These are phyloP conservation scores for Entamoeba histolytica DNA, from an alignment of 208 protist genomes.

Conservation along the genomic window DNA sequence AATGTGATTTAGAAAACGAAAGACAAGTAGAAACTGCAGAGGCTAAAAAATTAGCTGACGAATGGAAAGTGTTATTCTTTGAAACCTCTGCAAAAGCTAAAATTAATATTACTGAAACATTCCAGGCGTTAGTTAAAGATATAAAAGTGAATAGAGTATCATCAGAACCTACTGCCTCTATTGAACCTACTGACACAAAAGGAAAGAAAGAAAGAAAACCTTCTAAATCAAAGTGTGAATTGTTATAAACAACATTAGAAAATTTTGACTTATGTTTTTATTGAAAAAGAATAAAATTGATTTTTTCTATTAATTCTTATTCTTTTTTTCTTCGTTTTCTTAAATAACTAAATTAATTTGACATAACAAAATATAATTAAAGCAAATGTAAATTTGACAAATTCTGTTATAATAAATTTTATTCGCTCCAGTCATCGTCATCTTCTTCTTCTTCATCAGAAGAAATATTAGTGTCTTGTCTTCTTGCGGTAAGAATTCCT, in stretches of 20 bases:
- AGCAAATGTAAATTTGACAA: too few relatives aligned
- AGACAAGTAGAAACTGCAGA: constrained; percentile 27
- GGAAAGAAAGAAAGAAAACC: background rate
- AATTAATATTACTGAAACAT: constrained; percentile 35
- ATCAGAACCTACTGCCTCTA: background rate
- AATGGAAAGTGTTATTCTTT: constrained; percentile 22
- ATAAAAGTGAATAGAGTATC: background rate
- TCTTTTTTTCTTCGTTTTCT: too few relatives aligned
- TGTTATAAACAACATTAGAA: too few relatives aligned
- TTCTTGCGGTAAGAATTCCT: background rate
- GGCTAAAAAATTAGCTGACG: constrained; percentile 26
- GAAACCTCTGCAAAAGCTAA: constrained; percentile 40
- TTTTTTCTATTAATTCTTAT: too few relatives aligned
- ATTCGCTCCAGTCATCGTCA: background rate
- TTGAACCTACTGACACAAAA: background rate
- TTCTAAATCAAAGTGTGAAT: too few relatives aligned
- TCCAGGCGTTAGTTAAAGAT: background rate
- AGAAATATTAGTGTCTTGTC: background rate
- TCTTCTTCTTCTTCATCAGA: background rate
- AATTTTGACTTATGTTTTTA: too few relatives aligned
- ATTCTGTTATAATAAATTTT: background rate
- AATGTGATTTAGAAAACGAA: constrained; percentile 32
- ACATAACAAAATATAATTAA: too few relatives aligned
- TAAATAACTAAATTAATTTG: too few relatives aligned
- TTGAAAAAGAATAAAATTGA: too few relatives aligned